Evolutionary conservation across 2,329 filamentous ascomycete genomes (phyloP), one percentile per base, ranked within the genome.

Genomic region (Colletotrichum gigasporum): DNA sequence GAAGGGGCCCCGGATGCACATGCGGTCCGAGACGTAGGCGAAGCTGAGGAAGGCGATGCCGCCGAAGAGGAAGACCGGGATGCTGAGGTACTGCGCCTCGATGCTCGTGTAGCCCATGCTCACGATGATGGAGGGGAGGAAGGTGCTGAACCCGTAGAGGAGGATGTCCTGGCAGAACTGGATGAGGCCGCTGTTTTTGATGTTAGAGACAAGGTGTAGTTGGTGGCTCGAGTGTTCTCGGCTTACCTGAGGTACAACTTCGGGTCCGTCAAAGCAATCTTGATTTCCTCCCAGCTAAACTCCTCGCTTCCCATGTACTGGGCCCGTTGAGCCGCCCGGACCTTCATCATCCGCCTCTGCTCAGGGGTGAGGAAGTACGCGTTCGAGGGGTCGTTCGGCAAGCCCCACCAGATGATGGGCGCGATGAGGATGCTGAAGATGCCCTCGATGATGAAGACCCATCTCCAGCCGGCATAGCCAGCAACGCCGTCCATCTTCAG

Each of bases 131-230:
- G 81, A 81, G 2, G 86, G 86, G 4, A 87, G 73, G 70, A 88
- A 88, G 9, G 84, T 87, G 67, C 80, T 83, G 71, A 87, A 87
- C n/a, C 84, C 85, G 69, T 85, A 87, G 1, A 85, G 75, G 42
- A 84, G 72, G 24, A 83, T 82, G 61, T 85, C 82, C 61, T 83
- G 79, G 52, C 82, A 85, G 70, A 86, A 85, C 47, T 85, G 82
- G 16, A 82, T 82, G 22, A 73, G 65, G 5, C 78, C 80, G 60
- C 56, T 63, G 20, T 50, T 56, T 4, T 6, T 50, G 6, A 67
- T 67, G 35, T 51, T 35, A 55, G 54, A 11, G 22, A 28, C 4
- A 30, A 14, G 8, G 2, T 26, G 3, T 10, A 2, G 1, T 12
- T 5, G 24, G 7, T 53, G 45, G 14, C n/a, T n/a, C n/a, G n/a